phyloP scores from a whole-genome alignment of 2,329 filamentous ascomycete species.

The Falciphora oryzae region DNA sequence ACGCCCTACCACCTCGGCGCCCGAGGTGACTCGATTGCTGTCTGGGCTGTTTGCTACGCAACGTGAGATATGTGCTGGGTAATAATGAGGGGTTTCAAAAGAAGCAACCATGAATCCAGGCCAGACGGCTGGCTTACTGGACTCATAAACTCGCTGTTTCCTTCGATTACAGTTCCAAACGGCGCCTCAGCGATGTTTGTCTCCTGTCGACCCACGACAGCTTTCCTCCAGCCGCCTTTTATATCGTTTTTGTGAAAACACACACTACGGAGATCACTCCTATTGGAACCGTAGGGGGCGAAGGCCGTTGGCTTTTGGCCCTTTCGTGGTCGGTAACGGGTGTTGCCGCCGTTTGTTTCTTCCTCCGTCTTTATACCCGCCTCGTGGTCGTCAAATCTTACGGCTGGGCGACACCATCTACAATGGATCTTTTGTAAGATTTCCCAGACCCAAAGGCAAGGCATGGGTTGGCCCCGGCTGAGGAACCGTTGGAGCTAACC shows the following conservation, averaged over 20 bases:
- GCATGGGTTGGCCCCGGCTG: no score
- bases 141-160: not conserved
- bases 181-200: not conserved
- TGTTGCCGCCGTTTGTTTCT: conserved; percentile 1
- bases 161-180: not conserved
- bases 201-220: not conserved
- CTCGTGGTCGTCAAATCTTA: conserved; percentile 1
- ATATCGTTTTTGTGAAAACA: not conserved
- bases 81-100: not conserved
- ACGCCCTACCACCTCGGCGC: not conserved
- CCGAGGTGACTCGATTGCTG: not conserved
- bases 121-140: not conserved
- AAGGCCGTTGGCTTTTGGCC: conserved; percentile 5
- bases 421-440: conserved; percentile 4
- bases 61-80: not conserved
- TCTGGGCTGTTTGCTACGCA: not conserved
- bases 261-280: conserved; percentile 4
- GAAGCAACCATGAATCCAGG: not conserved
- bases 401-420: conserved; percentile 7
- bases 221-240: no score
- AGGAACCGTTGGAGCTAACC: not conserved
- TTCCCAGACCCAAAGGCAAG: no score
- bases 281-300: conserved; percentile 2
- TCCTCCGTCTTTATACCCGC: conserved; percentile 3
- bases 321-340: conserved; percentile 2